Conservation (phyloP, 345 rosid genomes). For the Melastoma malabathricum region DNA sequence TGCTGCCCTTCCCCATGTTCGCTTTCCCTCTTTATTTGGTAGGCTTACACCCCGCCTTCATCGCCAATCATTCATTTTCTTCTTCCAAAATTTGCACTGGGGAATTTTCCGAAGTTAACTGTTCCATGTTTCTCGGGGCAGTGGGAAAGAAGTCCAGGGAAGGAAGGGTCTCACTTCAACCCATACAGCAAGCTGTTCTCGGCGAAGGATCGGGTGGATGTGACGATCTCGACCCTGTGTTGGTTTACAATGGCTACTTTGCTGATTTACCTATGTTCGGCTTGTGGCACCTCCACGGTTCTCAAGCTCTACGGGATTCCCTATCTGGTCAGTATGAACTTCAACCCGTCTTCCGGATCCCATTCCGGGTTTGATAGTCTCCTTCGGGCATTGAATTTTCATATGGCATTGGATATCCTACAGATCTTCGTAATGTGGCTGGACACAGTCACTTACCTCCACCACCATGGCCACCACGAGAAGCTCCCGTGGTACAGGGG, state of each 20-base stretch:
- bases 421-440: conserved; percentile 80
- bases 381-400: background rate
- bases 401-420: background rate
- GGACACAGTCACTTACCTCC: conserved; percentile 76
- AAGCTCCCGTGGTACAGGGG: conserved; percentile 94
- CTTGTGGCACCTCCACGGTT: conserved; percentile 24
- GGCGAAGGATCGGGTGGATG: conserved; percentile 21
- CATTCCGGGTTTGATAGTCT: background rate
- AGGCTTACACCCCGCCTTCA: conserved; percentile 3
- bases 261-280: too few relatives aligned
- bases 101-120: too few relatives aligned
- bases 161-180: conserved; percentile 31
- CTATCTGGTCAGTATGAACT: conserved; percentile 20
- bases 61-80: background rate
- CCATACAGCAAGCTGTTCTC: conserved; percentile 24
- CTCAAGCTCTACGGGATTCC: conserved; percentile 68
- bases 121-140: conserved; percentile 6
- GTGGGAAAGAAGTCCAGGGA: conserved; percentile 37
- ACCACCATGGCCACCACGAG: conserved; percentile 68
- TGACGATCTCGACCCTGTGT: conserved; percentile 21
- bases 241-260: conserved; percentile 21
- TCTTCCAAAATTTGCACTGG: background rate
- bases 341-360: background rate
- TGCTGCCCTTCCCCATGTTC: conserved; percentile 71
- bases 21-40: conserved; percentile 89